phyloP scores from a whole-genome alignment of 768 basidiomycete species.

The Sporobolomyces pararoseus region DNA sequence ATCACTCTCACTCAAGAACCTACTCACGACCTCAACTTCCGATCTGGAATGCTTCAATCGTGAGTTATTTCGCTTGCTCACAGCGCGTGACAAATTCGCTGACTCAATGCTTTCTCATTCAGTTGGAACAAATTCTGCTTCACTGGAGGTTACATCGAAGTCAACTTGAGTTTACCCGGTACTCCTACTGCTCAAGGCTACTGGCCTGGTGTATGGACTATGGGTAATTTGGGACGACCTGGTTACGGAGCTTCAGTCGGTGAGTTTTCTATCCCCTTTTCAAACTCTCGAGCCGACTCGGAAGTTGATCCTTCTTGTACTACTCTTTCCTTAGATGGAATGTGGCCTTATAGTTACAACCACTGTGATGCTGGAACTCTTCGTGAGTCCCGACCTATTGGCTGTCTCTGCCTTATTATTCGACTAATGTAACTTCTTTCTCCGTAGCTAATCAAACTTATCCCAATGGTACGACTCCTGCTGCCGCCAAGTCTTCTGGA shows the following conservation, averaged over 20 bases:
- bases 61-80: conserved; percentile 3
- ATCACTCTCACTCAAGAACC: conserved; percentile 35
- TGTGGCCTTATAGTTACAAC: conserved; percentile 55
- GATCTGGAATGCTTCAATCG: conserved; percentile 44
- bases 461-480: conserved; percentile 58
- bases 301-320: no score
- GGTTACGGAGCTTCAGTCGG: conserved; percentile 80
- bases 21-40: conserved; percentile 38
- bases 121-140: conserved; percentile 46
- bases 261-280: background rate
- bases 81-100: background rate
- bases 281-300: no score
- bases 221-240: conserved; percentile 72
- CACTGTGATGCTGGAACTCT: conserved; percentile 82
- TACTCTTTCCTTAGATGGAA: conserved; percentile 56
- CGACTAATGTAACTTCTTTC: no score
- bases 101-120: background rate
- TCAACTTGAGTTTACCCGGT: conserved; percentile 34
- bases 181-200: conserved; percentile 31
- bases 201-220: conserved; percentile 38
- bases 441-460: conserved; percentile 56
- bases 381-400: conserved; percentile 52
- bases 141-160: conserved; percentile 45
- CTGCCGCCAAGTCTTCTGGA: conserved; percentile 52
- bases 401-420: no score